Percentiles rank a stretch among this genome's conserved stretches.
Conservation (phyloP, 306 rosid genomes). For the Leucaena leucocephala region DNA sequence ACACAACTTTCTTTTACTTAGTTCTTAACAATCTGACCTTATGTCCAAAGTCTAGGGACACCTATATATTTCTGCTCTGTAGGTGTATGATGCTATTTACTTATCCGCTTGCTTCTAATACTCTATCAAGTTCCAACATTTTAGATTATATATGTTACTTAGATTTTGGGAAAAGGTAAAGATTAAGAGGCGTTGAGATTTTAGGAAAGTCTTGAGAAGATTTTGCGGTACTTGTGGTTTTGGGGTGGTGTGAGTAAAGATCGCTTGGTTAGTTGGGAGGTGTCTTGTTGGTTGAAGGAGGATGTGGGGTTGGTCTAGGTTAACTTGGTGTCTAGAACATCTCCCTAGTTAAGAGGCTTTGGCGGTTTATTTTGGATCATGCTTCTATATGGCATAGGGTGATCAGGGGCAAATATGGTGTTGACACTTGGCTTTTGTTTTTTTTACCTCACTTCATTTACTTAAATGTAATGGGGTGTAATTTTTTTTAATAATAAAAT, state of each 20-base stretch:
- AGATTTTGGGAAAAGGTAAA: not conserved
- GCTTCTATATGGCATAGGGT: not conserved
- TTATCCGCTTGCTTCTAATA: slow-evolving; percentile 26
- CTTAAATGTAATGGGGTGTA: not conserved
- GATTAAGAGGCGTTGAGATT: not conserved
- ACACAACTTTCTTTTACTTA: slow-evolving; percentile 26
- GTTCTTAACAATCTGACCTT: slow-evolving; percentile 27
- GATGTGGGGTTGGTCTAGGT: not conserved
- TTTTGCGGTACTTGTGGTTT: not conserved
- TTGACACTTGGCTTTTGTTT: no score
- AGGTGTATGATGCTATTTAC: slow-evolving; percentile 12
- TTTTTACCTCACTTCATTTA: not conserved
- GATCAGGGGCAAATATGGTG: not conserved
- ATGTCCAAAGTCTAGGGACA: not conserved
- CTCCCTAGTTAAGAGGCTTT: not conserved
- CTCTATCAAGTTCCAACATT: not conserved
- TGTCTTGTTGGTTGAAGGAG: not conserved
- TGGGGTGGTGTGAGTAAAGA: not conserved
- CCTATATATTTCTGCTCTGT: not conserved
- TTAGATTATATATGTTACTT: slow-evolving; percentile 12
- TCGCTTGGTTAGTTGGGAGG: not conserved
- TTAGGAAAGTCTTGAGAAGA: not conserved
- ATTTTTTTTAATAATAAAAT: no score
- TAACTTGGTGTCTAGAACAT: not conserved
- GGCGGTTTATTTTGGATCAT: not conserved